phyloP scores from a whole-genome alignment of 495 filamentous ascomycete genomes.

The Lophiotrema nucula region DNA sequence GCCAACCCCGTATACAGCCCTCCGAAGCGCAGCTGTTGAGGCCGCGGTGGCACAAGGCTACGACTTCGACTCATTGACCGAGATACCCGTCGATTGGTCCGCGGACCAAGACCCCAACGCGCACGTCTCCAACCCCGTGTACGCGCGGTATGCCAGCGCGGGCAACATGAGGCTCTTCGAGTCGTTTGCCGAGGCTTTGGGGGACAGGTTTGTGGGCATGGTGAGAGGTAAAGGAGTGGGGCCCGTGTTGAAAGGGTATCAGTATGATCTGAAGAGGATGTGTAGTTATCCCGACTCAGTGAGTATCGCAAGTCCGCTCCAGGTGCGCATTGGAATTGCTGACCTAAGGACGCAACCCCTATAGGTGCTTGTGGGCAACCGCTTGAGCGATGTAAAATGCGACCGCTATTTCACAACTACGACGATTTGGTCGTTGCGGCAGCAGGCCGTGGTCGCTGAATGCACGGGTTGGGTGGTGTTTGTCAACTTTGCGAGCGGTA shows the following conservation, averaged over 20 bases:
- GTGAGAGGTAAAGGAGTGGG: slow-evolving; percentile 6
- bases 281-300: slow-evolving; percentile 10
- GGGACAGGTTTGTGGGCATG: slow-evolving; percentile 11
- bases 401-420: slow-evolving; percentile 15
- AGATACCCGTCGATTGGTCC: slow-evolving; percentile 10
- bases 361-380: slow-evolving; percentile 12
- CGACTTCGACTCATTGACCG: slow-evolving; percentile 8
- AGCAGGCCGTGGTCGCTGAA: slow-evolving; percentile 13
- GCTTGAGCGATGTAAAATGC: slow-evolving; percentile 2
- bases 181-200: slow-evolving; percentile 3
- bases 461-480: slow-evolving; percentile 16
- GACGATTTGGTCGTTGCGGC: slow-evolving; percentile 17
- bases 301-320: not conserved
- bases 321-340: not conserved
- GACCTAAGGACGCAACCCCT: too few species aligned
- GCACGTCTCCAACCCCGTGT: slow-evolving; percentile 12
- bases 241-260: slow-evolving; percentile 3
- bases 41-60: slow-evolving; percentile 2
- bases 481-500: slow-evolving; percentile 5
- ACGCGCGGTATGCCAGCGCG: slow-evolving; percentile 5
- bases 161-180: slow-evolving; percentile 16
- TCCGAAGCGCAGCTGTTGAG: not conserved
- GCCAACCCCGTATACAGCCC: not conserved
- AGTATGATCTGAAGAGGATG: slow-evolving; percentile 7
- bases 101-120: slow-evolving; percentile 8